These are phyloP conservation scores for Ceratocystis diversiconidia DNA, from an alignment of 2,329 filamentous ascomycete species.

Conservation along the genomic window DNA sequence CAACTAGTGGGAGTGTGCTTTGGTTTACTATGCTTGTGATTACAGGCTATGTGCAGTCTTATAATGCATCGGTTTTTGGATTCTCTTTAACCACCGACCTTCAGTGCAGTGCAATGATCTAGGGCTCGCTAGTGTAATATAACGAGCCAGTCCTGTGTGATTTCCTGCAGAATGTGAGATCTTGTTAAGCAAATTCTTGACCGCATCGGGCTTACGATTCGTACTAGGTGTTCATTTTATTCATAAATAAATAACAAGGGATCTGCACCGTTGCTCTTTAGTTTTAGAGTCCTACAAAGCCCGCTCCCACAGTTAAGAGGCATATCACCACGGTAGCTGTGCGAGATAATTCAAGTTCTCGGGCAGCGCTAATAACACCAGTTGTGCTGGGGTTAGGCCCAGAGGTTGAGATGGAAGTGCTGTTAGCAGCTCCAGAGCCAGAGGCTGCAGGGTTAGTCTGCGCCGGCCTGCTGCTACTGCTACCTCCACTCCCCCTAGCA, in stretches of 20 bases:
- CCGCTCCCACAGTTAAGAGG: conserved; percentile 16
- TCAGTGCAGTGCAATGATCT: not conserved
- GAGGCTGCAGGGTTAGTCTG: not conserved
- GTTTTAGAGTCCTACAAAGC: conserved; percentile 16
- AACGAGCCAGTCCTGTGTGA: not conserved
- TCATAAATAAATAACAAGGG: not conserved
- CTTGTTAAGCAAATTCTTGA: too few relatives aligned
- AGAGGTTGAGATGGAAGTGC: not conserved
- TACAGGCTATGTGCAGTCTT: not conserved
- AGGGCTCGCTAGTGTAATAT: not conserved
- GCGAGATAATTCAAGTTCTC: conserved; percentile 13
- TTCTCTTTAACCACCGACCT: not conserved
- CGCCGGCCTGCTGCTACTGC: not conserved
- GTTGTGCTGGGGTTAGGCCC: not conserved
- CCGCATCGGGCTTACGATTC: not conserved
- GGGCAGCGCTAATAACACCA: conserved; percentile 5
- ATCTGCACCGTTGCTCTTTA: not conserved
- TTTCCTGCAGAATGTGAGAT: too few relatives aligned
- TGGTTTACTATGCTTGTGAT: not conserved
- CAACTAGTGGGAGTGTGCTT: not conserved
- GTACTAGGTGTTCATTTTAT: not conserved
- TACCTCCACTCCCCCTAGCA: not conserved
- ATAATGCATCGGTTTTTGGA: not conserved
- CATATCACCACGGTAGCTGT: conserved; percentile 15
- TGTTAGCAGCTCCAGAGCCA: not conserved